A percentile compares a stretch with the other conserved stretches of the same genome.
phyloP scores from a whole-genome alignment of 352 stramenopile species.

The Phytophthora sp. region DNA sequence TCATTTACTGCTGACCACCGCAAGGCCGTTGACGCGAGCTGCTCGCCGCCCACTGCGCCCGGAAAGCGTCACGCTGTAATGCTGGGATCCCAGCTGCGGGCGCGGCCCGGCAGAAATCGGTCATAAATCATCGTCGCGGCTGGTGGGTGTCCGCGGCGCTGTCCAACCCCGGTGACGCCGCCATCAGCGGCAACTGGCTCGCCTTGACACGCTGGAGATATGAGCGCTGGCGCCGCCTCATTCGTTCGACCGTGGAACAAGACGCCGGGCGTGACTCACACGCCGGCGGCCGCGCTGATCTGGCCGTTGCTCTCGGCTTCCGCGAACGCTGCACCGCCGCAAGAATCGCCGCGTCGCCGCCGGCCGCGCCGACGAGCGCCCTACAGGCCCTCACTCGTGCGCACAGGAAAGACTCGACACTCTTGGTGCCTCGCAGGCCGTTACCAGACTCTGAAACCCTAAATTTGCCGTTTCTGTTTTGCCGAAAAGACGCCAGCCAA shows the following conservation, averaged over 20 bases:
- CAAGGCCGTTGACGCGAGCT: constrained; percentile 14
- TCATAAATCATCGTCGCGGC: constrained; percentile 29
- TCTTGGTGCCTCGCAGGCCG: background rate
- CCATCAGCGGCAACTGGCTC: constrained; percentile 3
- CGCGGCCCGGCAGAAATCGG: constrained; percentile 12
- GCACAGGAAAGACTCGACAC: constrained; percentile 28
- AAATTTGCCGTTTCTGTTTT: constrained; percentile 24
- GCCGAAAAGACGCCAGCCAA: constrained; percentile 22
- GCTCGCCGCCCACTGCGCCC: constrained; percentile 14
- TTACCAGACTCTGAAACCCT: constrained; percentile 25
- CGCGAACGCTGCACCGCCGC: constrained; percentile 7
- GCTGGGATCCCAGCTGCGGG: constrained; percentile 16
- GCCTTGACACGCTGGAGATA: constrained; percentile 8
- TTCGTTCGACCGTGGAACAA: constrained; percentile 40
- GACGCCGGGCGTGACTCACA: constrained; percentile 12
- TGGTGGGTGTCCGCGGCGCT: constrained; percentile 14
- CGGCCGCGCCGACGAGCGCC: background rate
- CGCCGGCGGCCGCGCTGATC: constrained; percentile 1
- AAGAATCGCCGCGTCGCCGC: constrained; percentile 2
- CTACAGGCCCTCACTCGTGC: constrained; percentile 22
- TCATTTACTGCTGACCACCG: constrained; percentile 27
- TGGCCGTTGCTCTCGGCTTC: constrained; percentile 19
- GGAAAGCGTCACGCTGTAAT: constrained; percentile 37
- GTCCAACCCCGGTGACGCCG: constrained; percentile 11
- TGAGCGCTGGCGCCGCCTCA: constrained; percentile 28